A percentile compares a stretch with the other conserved stretches of the same genome.
Evolutionary conservation across 2,329 filamentous ascomycete species (phyloP).

Genomic region (Coleophoma eucalyptorum): DNA sequence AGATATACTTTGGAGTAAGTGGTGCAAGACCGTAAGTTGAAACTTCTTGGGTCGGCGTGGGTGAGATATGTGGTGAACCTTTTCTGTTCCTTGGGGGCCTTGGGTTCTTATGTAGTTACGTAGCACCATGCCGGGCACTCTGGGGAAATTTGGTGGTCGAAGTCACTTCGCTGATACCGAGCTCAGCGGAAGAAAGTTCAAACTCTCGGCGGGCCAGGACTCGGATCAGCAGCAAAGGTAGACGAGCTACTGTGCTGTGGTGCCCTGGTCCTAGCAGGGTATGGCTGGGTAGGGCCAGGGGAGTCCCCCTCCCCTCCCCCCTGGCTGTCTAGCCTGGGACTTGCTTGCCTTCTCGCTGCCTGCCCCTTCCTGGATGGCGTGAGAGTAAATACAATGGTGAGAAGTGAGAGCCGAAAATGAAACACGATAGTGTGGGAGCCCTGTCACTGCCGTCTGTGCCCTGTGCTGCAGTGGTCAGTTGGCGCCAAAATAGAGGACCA

Average conservation of each 20-base stretch:
- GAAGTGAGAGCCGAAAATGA: conserved; percentile 20
- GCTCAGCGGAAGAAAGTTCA: neutral
- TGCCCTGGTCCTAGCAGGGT: too few species aligned
- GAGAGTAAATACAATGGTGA: too few species aligned
- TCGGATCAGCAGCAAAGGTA: neutral
- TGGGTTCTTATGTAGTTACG: conserved; percentile 22
- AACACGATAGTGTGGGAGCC: conserved; percentile 28
- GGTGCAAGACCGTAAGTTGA: conserved; percentile 2
- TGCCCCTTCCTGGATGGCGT: too few species aligned
- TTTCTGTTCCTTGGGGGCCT: conserved; percentile 8
- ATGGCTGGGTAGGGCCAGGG: too few species aligned
- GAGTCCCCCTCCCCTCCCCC: too few species aligned
- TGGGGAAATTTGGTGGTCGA: conserved; percentile 24
- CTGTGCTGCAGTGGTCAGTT: conserved; percentile 1
- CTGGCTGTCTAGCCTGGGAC: too few species aligned
- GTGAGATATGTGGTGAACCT: conserved; percentile 8
- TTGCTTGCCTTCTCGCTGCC: too few species aligned
- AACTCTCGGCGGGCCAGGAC: conserved; percentile 3
- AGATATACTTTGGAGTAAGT: neutral
- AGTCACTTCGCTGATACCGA: conserved; percentile 9
- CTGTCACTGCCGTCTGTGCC: conserved; percentile 12
- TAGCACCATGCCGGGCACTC: conserved; percentile 10
- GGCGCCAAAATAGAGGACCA: neutral
- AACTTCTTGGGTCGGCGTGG: conserved; percentile 6
- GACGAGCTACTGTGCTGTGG: neutral